These are phyloP conservation scores for Colletotrichum endophyticum DNA, from an alignment of 2,329 filamentous ascomycete species.

Conservation along the genomic window DNA sequence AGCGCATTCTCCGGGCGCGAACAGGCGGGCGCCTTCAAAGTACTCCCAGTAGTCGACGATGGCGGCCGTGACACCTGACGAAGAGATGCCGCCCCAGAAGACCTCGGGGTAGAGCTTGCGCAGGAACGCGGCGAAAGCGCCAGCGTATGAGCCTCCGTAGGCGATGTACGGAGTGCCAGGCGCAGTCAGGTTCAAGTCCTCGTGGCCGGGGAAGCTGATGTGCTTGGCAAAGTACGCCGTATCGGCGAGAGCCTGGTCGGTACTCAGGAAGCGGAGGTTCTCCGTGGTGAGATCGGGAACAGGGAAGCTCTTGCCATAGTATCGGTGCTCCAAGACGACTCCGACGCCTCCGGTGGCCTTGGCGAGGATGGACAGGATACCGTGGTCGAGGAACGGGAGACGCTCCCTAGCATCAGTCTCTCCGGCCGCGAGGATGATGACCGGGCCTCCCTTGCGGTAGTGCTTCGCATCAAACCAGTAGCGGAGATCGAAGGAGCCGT, in stretches of 20 bases:
- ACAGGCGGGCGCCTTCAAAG: conserved; percentile 54
- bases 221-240: conserved; percentile 80
- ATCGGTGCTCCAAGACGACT: conserved; percentile 85
- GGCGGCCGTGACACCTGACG: conserved; percentile 78
- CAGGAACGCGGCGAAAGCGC: conserved; percentile 78
- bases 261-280: conserved; percentile 81
- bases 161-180: conserved; percentile 73
- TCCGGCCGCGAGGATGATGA: conserved; percentile 77
- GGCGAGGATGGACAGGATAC: conserved; percentile 74
- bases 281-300: conserved; percentile 67
- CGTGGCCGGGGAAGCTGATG: conserved; percentile 72
- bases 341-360: conserved; percentile 75
- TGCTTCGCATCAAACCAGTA: conserved; percentile 85
- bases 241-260: conserved; percentile 83
- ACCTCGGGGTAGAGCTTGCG: conserved; percentile 78
- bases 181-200: conserved; percentile 70
- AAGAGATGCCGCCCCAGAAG: conserved; percentile 81
- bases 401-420: conserved; percentile 70
- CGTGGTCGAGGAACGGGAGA: conserved; percentile 76
- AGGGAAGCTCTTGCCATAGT: conserved; percentile 81
- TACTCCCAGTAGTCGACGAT: conserved; percentile 79
- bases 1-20: conserved; percentile 65
- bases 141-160: conserved; percentile 86
- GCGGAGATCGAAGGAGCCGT: conserved; percentile 70
- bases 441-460: conserved; percentile 79